These are phyloP conservation scores for Cephalotrichum gorgonifer DNA, from an alignment of 2,329 filamentous ascomycete genomes.

Conservation along the genomic window DNA sequence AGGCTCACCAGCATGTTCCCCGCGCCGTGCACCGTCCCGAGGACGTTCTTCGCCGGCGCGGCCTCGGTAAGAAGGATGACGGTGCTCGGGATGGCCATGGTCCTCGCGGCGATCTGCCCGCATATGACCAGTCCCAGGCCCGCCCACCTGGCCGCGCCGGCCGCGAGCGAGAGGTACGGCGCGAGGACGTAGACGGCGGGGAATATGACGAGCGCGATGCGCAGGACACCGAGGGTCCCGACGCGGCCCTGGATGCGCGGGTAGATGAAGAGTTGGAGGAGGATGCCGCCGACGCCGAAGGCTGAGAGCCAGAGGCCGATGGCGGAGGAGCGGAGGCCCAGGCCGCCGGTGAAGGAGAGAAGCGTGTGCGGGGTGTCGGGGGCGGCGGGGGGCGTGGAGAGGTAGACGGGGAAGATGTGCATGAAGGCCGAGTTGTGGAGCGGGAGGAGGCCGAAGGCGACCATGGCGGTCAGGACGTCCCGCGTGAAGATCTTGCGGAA, in stretches of 20 bases:
- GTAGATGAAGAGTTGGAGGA: slow-evolving; percentile 52
- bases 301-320: slow-evolving; percentile 38
- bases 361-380: slow-evolving; percentile 20
- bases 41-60: slow-evolving; percentile 20
- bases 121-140: slow-evolving; percentile 43
- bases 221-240: slow-evolving; percentile 50
- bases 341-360: slow-evolving; percentile 46
- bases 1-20: slow-evolving; percentile 16
- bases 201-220: slow-evolving; percentile 46
- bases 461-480: slow-evolving; percentile 20
- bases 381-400: slow-evolving; percentile 42
- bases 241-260: slow-evolving; percentile 44
- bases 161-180: slow-evolving; percentile 47
- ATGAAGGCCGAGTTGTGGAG: slow-evolving; percentile 56
- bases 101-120: slow-evolving; percentile 50
- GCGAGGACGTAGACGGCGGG: slow-evolving; percentile 47
- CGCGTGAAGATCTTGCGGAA: slow-evolving; percentile 17
- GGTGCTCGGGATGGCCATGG: slow-evolving; percentile 36
- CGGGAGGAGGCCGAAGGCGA: slow-evolving; percentile 37
- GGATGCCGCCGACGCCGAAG: slow-evolving; percentile 50
- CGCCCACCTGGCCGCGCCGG: slow-evolving; percentile 35
- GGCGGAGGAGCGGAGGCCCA: slow-evolving; percentile 27
- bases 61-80: slow-evolving; percentile 27
- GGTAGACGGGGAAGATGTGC: slow-evolving; percentile 51
- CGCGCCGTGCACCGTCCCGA: slow-evolving; percentile 26